Percentiles rank a stretch among this genome's conserved stretches.
Evolutionary conservation across 495 filamentous ascomycete genomes (phyloP).

Genomic region (Xylaria longipes): DNA sequence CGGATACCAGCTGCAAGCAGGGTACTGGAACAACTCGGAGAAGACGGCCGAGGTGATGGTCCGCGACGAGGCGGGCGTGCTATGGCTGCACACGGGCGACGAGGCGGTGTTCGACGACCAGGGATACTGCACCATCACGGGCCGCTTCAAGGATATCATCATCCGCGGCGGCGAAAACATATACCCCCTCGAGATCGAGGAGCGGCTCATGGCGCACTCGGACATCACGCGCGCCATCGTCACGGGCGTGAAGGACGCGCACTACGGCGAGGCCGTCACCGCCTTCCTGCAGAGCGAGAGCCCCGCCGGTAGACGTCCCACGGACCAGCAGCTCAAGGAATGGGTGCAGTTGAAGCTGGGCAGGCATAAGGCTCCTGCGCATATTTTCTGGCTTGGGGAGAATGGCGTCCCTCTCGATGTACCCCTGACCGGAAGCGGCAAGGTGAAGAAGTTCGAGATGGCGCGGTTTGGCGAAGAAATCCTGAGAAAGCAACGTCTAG

Average conservation of each 20-base stretch:
- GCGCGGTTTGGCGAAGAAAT: constrained; percentile 61
- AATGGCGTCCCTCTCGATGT: constrained; percentile 61
- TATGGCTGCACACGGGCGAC: constrained; percentile 74
- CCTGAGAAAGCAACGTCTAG: constrained; percentile 46
- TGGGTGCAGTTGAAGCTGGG: constrained; percentile 68
- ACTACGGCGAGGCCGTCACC: constrained; percentile 72
- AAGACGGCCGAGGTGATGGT: constrained; percentile 70
- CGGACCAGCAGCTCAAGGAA: constrained; percentile 58
- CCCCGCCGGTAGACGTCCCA: constrained; percentile 41
- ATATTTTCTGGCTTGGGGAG: constrained; percentile 70
- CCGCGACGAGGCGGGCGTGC: constrained; percentile 61
- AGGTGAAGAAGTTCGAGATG: constrained; percentile 73
- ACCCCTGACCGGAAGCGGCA: constrained; percentile 73
- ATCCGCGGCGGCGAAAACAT: constrained; percentile 69
- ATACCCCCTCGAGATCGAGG: constrained; percentile 75
- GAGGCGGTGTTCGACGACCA: constrained; percentile 70
- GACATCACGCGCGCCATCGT: constrained; percentile 63
- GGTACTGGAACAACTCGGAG: constrained; percentile 74
- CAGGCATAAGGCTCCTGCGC: constrained; percentile 69
- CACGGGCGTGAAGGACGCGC: constrained; percentile 65
- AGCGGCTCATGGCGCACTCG: constrained; percentile 65
- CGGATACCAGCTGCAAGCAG: constrained; percentile 70
- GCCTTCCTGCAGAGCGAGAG: constrained; percentile 61
- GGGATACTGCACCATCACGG: constrained; percentile 70
- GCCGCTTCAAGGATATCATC: constrained; percentile 70